A percentile compares a stretch with the other conserved stretches of the same genome.
Evolutionary conservation across 305 asterid species (phyloP).

Genomic region (Nicotiana rustica): DNA sequence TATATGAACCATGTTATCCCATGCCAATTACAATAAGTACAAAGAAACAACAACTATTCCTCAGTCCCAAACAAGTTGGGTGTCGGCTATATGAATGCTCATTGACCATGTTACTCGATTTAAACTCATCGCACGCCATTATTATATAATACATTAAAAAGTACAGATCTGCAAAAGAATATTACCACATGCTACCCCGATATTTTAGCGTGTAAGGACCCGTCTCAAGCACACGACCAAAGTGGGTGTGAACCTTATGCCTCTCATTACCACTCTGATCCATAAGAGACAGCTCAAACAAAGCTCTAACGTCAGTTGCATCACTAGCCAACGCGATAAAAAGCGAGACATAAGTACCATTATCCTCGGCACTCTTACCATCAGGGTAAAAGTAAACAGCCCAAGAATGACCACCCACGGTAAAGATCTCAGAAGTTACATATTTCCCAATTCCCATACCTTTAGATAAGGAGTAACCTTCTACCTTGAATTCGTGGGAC

Average conservation of each 20-base stretch:
- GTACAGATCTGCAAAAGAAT: not conserved
- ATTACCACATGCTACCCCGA: slow-evolving; percentile 43
- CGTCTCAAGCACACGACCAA: slow-evolving; percentile 39
- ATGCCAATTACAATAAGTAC: too few species aligned
- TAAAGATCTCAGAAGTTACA: slow-evolving; percentile 36
- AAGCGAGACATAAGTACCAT: slow-evolving; percentile 36
- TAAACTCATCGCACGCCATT: too few species aligned
- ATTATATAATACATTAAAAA: too few species aligned
- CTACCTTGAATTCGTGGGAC: slow-evolving; percentile 37
- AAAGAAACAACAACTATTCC: too few species aligned
- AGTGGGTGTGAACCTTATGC: slow-evolving; percentile 43
- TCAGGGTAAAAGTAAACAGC: slow-evolving; percentile 43
- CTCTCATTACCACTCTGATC: slow-evolving; percentile 45
- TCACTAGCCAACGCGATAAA: slow-evolving; percentile 40
- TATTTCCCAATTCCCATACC: slow-evolving; percentile 42
- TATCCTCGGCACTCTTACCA: slow-evolving; percentile 37
- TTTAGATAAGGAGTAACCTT: slow-evolving; percentile 36
- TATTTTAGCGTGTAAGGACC: slow-evolving; percentile 42
- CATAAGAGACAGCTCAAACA: slow-evolving; percentile 40
- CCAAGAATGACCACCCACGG: slow-evolving; percentile 42
- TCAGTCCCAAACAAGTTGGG: too few species aligned
- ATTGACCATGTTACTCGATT: too few species aligned
- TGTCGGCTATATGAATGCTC: too few species aligned
- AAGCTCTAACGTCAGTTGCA: slow-evolving; percentile 41
- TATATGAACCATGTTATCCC: too few species aligned